Conservation (phyloP, 345 rosid species). For the Gossypium arboreum region DNA sequence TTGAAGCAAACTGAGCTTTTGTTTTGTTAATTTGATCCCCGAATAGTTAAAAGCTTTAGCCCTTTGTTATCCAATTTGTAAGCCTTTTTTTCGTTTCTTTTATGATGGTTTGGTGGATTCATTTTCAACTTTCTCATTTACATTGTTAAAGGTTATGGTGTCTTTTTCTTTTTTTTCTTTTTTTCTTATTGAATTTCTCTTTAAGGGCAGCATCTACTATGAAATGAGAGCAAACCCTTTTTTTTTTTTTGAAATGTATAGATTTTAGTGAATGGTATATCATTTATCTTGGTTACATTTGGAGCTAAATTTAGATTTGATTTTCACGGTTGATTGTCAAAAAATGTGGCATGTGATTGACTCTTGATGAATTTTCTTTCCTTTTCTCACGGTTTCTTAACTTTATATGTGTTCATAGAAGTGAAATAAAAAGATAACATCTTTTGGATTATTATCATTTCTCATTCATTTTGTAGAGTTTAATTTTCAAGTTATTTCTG, state of each 20-base stretch:
- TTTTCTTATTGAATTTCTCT: too few species aligned
- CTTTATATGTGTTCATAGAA: not conserved
- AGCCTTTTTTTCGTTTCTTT: too few species aligned
- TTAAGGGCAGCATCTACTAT: too few species aligned
- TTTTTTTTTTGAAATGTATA: too few species aligned
- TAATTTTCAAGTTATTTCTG: not conserved
- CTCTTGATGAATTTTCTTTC: not conserved
- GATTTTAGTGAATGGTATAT: not conserved
- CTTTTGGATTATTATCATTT: not conserved
- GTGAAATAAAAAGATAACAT: not conserved
- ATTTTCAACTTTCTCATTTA: too few species aligned
- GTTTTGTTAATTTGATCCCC: not conserved
- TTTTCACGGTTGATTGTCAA: not conserved
- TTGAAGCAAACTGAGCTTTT: not conserved
- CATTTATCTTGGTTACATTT: not conserved
- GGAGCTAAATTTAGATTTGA: slow-evolving; percentile 1
- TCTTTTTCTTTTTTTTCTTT: too few species aligned
- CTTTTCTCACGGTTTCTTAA: not conserved
- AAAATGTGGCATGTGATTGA: not conserved
- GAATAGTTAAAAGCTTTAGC: not conserved
- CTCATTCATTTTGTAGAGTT: not conserved
- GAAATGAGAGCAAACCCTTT: too few species aligned
- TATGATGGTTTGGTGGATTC: too few species aligned
- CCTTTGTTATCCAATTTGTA: not conserved
- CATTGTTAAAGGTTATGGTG: too few species aligned